Base-by-base conservation (phyloP, 177 flowering plant species). In the Vitis hybrid region DNA sequence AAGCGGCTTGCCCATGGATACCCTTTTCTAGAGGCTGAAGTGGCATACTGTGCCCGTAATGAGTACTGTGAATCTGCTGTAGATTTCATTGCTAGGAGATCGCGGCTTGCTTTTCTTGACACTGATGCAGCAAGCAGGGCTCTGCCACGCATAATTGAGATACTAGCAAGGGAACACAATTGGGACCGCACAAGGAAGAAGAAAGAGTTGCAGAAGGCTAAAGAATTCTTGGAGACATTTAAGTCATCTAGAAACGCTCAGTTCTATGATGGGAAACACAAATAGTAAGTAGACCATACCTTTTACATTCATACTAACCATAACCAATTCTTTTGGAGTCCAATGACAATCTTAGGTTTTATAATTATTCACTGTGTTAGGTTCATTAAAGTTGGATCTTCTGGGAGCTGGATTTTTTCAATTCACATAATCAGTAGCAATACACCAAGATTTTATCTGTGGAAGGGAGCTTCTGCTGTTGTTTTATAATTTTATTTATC, bases 1-100 rank as follows among this genome's bases (percentile, higher is more conserved):
- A 96, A 96, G 80, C 79, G 98, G 56, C 91, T 96, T 56, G 98
- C 98, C 11, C 99, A 96, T 82, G 99, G 98, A 51, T 88, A 96
- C 80, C 99, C 98, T 58, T 87, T 73, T 66, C 78, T 96, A 12
- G 99, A 96, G 80, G 99, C 99, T 11, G 99, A 96, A 80, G 99
- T 92, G 65, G 98, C 98, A 54, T 93, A 92, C 74, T 92, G 97
- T 82, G 98, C 98, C 48, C 80, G 99, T 21, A 32, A 96, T 48
- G 99, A 96, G 79, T 94, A 92, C 78, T 96, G 99, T 77, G 98
- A 96, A 75, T 93, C 98, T 63, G 95, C 92, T 5, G 85, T 92
- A 39, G 99, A 96, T 75, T 96, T 96, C 80, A 82, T 96, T 74
- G 97, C 99, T 63, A 80, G 99, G 75, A 88, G 99, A 75, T 86